A percentile compares a stretch with the other conserved stretches of the same genome.
Conservation (phyloP, 169 alveolate genomes). For the Condylostoma magnum region DNA sequence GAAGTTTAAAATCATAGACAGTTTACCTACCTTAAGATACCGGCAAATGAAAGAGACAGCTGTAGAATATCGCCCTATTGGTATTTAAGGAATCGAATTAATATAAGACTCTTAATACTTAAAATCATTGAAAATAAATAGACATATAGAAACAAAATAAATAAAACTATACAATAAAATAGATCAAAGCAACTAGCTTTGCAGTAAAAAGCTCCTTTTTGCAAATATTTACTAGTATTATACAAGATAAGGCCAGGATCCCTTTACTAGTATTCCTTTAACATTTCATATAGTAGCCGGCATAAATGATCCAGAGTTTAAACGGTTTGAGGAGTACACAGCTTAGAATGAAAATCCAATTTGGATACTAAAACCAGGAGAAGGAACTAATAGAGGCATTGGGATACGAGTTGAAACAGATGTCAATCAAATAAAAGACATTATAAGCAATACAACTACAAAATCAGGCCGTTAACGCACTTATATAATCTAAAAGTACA, state of each 20-base stretch:
- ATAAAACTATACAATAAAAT: slow-evolving; percentile 36
- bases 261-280: slow-evolving; percentile 35
- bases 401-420: slow-evolving; percentile 44
- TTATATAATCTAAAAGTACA: slow-evolving; percentile 60
- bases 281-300: slow-evolving; percentile 45
- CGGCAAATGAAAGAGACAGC: background rate
- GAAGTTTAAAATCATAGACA: background rate
- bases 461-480: slow-evolving; percentile 31
- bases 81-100: too few relatives aligned
- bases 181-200: slow-evolving; percentile 33
- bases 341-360: background rate
- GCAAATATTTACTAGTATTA: slow-evolving; percentile 42
- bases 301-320: slow-evolving; percentile 27
- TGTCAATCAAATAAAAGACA: slow-evolving; percentile 25
- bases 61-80: too few relatives aligned
- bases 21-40: background rate
- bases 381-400: slow-evolving; percentile 53
- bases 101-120: too few relatives aligned
- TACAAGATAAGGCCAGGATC: slow-evolving; percentile 23
- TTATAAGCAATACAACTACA: background rate
- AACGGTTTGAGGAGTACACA: slow-evolving; percentile 21
- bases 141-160: background rate
- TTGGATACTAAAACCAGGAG: slow-evolving; percentile 64
- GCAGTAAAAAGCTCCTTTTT: slow-evolving; percentile 44
- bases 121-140: background rate